Percentiles rank a stretch among this genome's conserved stretches.
These are phyloP conservation scores for Pichia sp. DNA, from an alignment of 1,139 yeast genomes.

Conservation along the genomic window DNA sequence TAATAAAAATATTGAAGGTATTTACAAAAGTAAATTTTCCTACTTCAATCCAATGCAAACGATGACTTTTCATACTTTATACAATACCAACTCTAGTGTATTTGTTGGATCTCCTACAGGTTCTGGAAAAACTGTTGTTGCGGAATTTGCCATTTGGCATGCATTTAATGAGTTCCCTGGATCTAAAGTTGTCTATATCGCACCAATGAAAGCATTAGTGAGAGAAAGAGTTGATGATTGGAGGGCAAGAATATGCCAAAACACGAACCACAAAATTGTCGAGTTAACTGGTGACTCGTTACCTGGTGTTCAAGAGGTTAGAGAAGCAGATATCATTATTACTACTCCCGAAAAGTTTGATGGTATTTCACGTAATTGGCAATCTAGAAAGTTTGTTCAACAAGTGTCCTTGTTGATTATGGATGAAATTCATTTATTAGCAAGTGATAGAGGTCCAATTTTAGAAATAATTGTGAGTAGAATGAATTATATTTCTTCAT, in stretches of 20 bases:
- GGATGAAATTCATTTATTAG: slow-evolving; percentile 97
- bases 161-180: slow-evolving; percentile 79
- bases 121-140: slow-evolving; percentile 96
- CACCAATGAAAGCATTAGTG: slow-evolving; percentile 98
- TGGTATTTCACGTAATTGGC: slow-evolving; percentile 99
- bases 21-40: slow-evolving; percentile 63
- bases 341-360: slow-evolving; percentile 98
- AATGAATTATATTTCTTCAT: slow-evolving; percentile 85
- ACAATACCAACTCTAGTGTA: slow-evolving; percentile 71
- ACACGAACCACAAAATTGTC: slow-evolving; percentile 66
- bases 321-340: slow-evolving; percentile 84
- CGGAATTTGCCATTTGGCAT: slow-evolving; percentile 97
- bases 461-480: slow-evolving; percentile 98
- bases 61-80: slow-evolving; percentile 88
- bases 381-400: slow-evolving; percentile 87
- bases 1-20: slow-evolving; percentile 58
- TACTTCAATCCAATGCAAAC: slow-evolving; percentile 99
- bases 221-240: slow-evolving; percentile 96
- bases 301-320: slow-evolving; percentile 83
- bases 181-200: slow-evolving; percentile 87
- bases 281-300: slow-evolving; percentile 96
- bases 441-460: slow-evolving; percentile 97
- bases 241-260: slow-evolving; percentile 61
- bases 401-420: slow-evolving; percentile 86
- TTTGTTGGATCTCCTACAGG: slow-evolving; percentile 99